Conservation (phyloP, 805 yeast genomes). For the Spathaspora sp. region DNA sequence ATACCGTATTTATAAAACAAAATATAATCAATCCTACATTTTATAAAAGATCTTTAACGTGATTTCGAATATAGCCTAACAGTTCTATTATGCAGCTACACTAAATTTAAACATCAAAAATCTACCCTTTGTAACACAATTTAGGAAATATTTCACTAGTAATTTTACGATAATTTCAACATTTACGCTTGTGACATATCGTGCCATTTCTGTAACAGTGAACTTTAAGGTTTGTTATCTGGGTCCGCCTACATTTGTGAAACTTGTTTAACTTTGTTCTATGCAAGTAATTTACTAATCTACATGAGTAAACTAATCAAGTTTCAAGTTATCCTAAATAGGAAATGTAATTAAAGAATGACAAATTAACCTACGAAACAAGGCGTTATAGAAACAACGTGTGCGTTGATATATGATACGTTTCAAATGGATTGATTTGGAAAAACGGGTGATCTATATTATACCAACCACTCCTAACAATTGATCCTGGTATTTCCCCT, state of each 20-base stretch:
- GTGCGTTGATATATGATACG: no score
- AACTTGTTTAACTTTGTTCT: no score
- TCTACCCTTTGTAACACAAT: not conserved
- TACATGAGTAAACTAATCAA: no score
- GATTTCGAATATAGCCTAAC: not conserved
- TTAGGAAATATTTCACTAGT: not conserved
- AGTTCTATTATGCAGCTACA: not conserved
- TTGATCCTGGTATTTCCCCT: slow-evolving; percentile 52
- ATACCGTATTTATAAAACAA: not conserved
- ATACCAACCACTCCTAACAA: slow-evolving; percentile 9
- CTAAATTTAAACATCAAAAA: no score
- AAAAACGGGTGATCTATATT: not conserved
- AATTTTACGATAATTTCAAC: no score
- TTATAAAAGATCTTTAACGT: not conserved
- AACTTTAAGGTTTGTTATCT: no score
- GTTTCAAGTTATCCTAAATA: not conserved
- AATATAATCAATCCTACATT: not conserved
- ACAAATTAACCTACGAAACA: no score
- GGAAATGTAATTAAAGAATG: not conserved
- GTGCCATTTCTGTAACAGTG: no score
- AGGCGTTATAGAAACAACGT: no score
- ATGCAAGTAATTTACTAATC: not conserved
- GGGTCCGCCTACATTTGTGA: no score
- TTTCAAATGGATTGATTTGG: no score
- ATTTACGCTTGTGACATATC: not conserved